Percentiles rank a stretch among this genome's conserved stretches.
phyloP scores from a whole-genome alignment of 441 rosid species.

The Euphorbia schlechtendalii region DNA sequence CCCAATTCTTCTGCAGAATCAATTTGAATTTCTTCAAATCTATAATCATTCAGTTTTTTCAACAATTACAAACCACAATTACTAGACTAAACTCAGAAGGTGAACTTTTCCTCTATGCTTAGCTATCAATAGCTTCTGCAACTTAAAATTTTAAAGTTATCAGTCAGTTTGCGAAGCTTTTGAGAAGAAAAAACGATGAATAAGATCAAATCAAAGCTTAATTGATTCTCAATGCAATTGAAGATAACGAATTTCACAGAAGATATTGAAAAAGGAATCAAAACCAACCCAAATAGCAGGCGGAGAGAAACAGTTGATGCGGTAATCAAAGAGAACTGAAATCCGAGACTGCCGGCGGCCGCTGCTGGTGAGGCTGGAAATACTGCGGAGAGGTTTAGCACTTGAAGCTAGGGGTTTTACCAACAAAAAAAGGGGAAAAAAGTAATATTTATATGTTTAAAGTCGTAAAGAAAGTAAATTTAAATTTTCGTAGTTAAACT shows the following conservation, averaged over 20 bases:
- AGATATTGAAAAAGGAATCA: not conserved
- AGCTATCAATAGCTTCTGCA: not conserved
- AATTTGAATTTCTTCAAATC: not conserved
- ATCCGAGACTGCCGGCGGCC: no score
- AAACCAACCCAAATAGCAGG: not conserved
- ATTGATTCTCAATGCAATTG: no score
- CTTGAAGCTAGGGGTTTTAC: not conserved
- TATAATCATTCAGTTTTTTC: not conserved
- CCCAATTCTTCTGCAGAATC: slow-evolving; percentile 10
- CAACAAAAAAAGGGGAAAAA: no score
- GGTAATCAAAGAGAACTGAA: no score
- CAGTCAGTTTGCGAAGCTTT: not conserved
- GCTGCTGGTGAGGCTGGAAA: not conserved
- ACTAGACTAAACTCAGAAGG: not conserved
- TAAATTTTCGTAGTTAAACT: no score
- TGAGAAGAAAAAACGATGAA: not conserved
- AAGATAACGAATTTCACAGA: not conserved
- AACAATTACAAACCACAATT: not conserved
- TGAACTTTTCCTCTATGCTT: not conserved
- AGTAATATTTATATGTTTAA: no score
- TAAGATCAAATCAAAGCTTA: not conserved
- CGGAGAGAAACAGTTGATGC: not conserved
- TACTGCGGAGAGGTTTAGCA: not conserved
- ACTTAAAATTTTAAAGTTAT: not conserved
- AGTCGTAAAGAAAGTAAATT: no score